These are phyloP conservation scores for Ormosia semicastrata DNA, from an alignment of 306 rosid species.

Conservation along the genomic window DNA sequence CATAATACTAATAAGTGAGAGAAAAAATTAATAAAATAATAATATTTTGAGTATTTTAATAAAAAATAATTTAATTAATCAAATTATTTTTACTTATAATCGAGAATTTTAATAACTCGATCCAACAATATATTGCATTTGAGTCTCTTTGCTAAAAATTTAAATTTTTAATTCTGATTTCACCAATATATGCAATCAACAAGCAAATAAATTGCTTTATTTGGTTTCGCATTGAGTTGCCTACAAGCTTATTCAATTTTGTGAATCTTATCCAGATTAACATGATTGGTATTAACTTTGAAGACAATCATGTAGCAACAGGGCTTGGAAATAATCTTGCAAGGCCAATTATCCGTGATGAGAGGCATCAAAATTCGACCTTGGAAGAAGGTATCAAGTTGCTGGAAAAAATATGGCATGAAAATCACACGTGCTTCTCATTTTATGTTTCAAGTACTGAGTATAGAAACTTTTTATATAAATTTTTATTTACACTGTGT, in stretches of 20 bases:
- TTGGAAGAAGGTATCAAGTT: conserved; percentile 87
- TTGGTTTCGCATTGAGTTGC: not conserved
- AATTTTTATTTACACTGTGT: not conserved
- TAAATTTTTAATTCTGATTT: no score
- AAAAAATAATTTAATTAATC: no score
- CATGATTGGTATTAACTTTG: conserved; percentile 89
- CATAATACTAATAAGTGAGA: no score
- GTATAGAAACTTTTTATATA: not conserved
- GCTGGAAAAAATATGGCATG: conserved; percentile 53
- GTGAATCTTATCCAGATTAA: conserved; percentile 54
- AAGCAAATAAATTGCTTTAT: not conserved
- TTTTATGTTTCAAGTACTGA: not conserved
- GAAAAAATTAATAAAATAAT: no score
- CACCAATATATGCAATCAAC: no score
- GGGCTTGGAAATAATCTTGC: conserved; percentile 97
- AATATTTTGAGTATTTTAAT: no score
- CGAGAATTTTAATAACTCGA: no score
- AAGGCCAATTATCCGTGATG: conserved; percentile 93
- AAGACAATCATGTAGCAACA: conserved; percentile 87
- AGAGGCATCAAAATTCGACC: conserved; percentile 82
- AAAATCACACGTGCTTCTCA: not conserved
- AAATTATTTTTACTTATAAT: no score
- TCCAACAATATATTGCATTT: no score
- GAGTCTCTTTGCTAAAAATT: no score
- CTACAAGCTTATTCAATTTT: conserved; percentile 10